These are phyloP conservation scores for Rhododendron ovatum DNA, from an alignment of 148 eudicot species.

Conservation along the genomic window DNA sequence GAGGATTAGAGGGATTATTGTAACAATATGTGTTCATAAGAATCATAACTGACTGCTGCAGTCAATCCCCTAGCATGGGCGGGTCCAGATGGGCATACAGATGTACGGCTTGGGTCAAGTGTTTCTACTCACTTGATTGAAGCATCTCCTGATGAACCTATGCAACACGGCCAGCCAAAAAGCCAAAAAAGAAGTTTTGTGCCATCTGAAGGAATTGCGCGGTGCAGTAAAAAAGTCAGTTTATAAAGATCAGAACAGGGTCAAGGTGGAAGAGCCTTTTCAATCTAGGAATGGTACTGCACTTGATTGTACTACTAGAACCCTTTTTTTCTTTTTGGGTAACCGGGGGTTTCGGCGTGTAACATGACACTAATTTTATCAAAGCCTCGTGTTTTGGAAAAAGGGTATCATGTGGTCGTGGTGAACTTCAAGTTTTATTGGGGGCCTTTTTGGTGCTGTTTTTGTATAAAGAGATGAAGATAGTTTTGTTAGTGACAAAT, in stretches of 20 bases:
- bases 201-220: neutral
- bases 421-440: no score
- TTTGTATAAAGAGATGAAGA: neutral
- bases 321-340: neutral
- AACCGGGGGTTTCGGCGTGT: neutral
- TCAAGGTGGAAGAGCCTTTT: slow-evolving; percentile 15
- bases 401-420: neutral
- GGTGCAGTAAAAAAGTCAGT: slow-evolving; percentile 10
- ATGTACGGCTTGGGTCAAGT: slow-evolving; percentile 26
- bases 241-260: neutral
- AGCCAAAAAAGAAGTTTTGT: neutral
- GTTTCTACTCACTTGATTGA: neutral
- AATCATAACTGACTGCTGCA: slow-evolving; percentile 10
- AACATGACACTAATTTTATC: neutral
- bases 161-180: neutral
- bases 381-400: neutral
- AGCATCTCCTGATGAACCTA: neutral
- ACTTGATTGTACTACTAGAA: no score
- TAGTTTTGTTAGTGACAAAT: neutral
- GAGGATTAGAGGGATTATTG: neutral
- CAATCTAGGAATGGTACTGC: neutral
- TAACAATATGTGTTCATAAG: neutral
- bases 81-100: slow-evolving; percentile 27
- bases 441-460: no score
- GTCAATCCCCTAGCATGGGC: slow-evolving; percentile 36